Percentiles rank a stretch among this genome's conserved stretches.
These are phyloP conservation scores for Pedinophyceae sp. DNA, from an alignment of 139 green algal genomes.

Conservation along the genomic window DNA sequence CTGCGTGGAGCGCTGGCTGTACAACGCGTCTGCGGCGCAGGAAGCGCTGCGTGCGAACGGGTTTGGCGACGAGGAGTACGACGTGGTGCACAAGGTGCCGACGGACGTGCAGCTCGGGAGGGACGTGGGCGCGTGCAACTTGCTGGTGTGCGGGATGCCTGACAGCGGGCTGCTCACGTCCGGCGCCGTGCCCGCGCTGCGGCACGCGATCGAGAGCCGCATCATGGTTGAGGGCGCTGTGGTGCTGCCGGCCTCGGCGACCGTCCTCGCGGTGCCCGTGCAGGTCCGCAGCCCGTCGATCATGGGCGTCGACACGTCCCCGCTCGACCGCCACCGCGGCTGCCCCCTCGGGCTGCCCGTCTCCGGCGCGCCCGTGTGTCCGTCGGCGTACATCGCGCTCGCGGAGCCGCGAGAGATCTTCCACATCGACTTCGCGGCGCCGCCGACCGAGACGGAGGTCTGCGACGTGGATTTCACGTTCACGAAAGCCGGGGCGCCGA, in stretches of 20 bases:
- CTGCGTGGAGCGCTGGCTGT: conserved; percentile 56
- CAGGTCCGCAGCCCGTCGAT: neutral
- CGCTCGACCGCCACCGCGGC: conserved; percentile 1
- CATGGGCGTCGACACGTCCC: conserved; percentile 1
- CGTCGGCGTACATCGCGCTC: no score
- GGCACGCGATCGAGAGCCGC: conserved; percentile 10
- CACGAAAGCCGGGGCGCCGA: conserved; percentile 21
- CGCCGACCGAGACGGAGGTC: conserved; percentile 21
- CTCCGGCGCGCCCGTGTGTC: no score
- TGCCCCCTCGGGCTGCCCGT: conserved; percentile 1
- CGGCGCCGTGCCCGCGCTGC: conserved; percentile 38
- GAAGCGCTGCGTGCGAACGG: conserved; percentile 37
- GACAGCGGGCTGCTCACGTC: conserved; percentile 36
- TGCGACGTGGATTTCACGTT: conserved; percentile 47
- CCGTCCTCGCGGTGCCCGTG: neutral
- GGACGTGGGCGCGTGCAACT: conserved; percentile 49
- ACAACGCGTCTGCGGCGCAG: conserved; percentile 41
- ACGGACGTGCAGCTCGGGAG: conserved; percentile 37
- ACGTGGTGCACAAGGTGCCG: conserved; percentile 47
- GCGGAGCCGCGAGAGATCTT: no score
- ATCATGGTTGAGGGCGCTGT: no score
- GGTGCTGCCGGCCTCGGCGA: conserved; percentile 5
- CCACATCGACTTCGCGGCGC: conserved; percentile 47
- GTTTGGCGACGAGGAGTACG: conserved; percentile 20
- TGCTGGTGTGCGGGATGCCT: conserved; percentile 48